Conservation (phyloP, 441 rosid species). For the Syzygium syzygioides region DNA sequence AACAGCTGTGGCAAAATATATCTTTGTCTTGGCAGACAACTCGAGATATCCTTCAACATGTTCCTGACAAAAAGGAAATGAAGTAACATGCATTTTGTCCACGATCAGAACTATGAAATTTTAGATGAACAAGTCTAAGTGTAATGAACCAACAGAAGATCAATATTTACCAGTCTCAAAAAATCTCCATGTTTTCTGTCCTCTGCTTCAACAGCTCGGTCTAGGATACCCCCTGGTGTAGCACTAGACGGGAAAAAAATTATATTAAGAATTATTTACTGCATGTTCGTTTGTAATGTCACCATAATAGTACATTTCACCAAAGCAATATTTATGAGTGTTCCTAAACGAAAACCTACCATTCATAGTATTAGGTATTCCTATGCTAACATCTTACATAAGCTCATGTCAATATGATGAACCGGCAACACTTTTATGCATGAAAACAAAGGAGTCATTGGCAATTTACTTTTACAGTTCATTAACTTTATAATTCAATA, state of each 20-base stretch:
- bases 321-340: background rate
- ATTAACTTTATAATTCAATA: background rate
- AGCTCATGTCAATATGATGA: background rate
- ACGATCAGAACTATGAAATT: background rate
- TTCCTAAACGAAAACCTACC: background rate
- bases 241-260: constrained; percentile 37
- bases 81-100: background rate
- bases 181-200: constrained; percentile 86
- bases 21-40: constrained; percentile 94
- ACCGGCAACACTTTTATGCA: background rate
- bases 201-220: constrained; percentile 91
- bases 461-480: background rate
- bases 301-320: background rate
- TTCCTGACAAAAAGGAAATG: constrained; percentile 42
- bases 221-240: constrained; percentile 84
- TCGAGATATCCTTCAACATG: constrained; percentile 99
- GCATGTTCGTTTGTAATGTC: background rate
- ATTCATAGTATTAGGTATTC: background rate
- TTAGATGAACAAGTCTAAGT: background rate
- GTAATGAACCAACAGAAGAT: background rate
- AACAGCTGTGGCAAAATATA: constrained; percentile 84
- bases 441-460: background rate
- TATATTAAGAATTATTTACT: background rate
- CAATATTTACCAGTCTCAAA: constrained; percentile 51
- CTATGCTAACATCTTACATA: background rate